A percentile compares a stretch with the other conserved stretches of the same genome.
Conservation (phyloP, 257 asterid species). For the Misopates orontium region DNA sequence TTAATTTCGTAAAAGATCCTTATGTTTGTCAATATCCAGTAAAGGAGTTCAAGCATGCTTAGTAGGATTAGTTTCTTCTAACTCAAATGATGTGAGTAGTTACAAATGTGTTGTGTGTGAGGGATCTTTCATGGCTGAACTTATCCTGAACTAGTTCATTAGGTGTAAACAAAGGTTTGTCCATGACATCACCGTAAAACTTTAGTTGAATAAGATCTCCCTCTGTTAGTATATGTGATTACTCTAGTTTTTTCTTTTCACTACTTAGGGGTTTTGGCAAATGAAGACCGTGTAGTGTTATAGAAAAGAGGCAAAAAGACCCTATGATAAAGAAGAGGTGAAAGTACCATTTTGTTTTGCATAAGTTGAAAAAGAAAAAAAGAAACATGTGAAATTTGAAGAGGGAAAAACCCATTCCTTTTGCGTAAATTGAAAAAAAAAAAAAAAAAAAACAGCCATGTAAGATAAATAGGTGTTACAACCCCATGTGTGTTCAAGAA, state of each 20-base stretch:
- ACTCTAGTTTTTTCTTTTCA: background rate
- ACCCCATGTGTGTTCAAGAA: too few relatives aligned
- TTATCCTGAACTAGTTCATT: background rate
- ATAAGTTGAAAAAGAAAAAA: too few relatives aligned
- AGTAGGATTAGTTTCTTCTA: constrained; percentile 3
- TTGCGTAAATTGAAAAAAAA: too few relatives aligned
- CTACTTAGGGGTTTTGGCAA: too few relatives aligned
- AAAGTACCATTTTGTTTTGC: too few relatives aligned
- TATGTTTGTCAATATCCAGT: background rate
- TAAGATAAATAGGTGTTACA: too few relatives aligned
- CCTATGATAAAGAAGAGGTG: too few relatives aligned
- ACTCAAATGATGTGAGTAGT: constrained; percentile 13
- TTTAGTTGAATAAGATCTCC: constrained; percentile 2
- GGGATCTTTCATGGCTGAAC: constrained; percentile 6
- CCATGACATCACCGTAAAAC: constrained; percentile 12
- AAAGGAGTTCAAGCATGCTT: constrained; percentile 5
- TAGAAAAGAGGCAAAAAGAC: too few relatives aligned
- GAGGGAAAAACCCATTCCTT: too few relatives aligned
- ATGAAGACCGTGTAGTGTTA: too few relatives aligned
- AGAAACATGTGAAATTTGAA: too few relatives aligned
- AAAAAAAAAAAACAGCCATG: too few relatives aligned
- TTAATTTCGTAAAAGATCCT: background rate
- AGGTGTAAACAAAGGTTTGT: background rate
- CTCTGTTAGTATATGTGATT: constrained; percentile 11
- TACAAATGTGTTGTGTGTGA: constrained; percentile 14